phyloP scores from a whole-genome alignment of 148 eudicot species.

The Vaccinium darrowii region DNA sequence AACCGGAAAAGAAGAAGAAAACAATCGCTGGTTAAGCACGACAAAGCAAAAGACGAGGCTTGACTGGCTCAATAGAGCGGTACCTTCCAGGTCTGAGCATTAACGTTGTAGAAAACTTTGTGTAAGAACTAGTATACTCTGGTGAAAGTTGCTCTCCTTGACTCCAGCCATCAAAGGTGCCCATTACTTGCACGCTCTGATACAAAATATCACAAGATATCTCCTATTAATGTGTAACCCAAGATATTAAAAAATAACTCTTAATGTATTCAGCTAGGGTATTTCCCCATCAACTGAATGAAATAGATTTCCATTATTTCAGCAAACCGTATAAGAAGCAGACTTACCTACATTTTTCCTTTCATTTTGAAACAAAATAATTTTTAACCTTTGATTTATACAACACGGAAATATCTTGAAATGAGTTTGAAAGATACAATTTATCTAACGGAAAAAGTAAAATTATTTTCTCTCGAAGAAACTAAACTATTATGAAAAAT shows the following conservation, averaged over 20 bases:
- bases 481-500: not conserved
- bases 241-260: not conserved
- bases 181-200: constrained; percentile 98
- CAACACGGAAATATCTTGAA: not conserved
- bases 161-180: constrained; percentile 96
- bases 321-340: not conserved
- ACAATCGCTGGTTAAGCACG: not conserved
- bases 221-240: not conserved
- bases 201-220: not conserved
- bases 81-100: constrained; percentile 95
- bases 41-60: not conserved
- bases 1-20: not conserved
- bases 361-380: not conserved
- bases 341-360: not conserved
- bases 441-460: not conserved
- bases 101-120: constrained; percentile 65
- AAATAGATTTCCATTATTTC: not conserved
- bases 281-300: not conserved
- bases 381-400: not conserved
- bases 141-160: constrained; percentile 85
- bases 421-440: not conserved
- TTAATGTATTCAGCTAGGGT: not conserved
- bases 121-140: constrained; percentile 75
- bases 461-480: not conserved
- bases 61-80: not conserved